Evolutionary conservation across 768 basidiomycete genomes (phyloP).

Genomic region (Boletales sp.): DNA sequence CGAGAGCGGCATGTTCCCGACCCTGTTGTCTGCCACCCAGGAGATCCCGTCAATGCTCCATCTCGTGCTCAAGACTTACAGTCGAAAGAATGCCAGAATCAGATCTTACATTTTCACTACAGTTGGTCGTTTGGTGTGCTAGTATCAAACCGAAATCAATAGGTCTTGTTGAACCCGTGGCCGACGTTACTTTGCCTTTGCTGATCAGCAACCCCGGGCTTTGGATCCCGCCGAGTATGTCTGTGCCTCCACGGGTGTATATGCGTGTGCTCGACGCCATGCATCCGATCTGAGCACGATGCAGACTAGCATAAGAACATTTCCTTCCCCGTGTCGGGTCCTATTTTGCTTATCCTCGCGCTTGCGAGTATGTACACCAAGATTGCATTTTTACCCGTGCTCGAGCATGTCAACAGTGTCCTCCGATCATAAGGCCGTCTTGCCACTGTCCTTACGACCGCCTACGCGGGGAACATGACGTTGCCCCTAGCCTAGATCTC

Average conservation of each 20-base stretch:
- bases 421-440: no score
- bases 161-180: slow-evolving; percentile 84
- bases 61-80: slow-evolving; percentile 84
- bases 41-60: slow-evolving; percentile 84
- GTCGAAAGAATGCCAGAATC: slow-evolving; percentile 78
- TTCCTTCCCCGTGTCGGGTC: slow-evolving; percentile 72
- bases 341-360: slow-evolving; percentile 75
- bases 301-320: slow-evolving; percentile 81
- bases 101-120: slow-evolving; percentile 80
- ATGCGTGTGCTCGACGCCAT: no score
- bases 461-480: no score
- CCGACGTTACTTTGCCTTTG: slow-evolving; percentile 73
- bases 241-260: slow-evolving; percentile 67
- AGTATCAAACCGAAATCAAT: slow-evolving; percentile 95
- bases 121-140: no score
- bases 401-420: slow-evolving; percentile 74
- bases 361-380: slow-evolving; percentile 79
- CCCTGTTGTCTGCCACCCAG: slow-evolving; percentile 54
- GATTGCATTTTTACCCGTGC: slow-evolving; percentile 75
- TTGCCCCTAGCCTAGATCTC: slow-evolving; percentile 53
- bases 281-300: no score
- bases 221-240: slow-evolving; percentile 83
- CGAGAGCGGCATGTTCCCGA: slow-evolving; percentile 62
- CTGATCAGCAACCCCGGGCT: slow-evolving; percentile 69
- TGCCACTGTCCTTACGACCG: no score